phyloP scores from a whole-genome alignment of 768 basidiomycete genomes.

The Macrolepiota albuminosa region DNA sequence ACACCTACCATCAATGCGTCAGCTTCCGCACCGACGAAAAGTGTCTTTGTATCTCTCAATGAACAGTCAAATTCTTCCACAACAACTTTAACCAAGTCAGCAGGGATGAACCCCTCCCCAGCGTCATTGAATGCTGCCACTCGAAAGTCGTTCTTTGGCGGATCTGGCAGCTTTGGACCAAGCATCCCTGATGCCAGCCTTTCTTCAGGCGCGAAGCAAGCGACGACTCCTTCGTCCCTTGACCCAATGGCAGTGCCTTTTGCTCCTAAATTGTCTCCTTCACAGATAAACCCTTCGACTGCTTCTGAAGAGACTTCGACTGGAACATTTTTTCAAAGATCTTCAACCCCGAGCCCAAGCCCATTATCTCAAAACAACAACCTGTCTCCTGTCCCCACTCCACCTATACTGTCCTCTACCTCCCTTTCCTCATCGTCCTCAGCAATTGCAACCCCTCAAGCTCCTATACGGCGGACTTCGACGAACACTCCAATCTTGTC shows the following conservation, averaged over 20 bases:
- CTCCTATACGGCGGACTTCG: conserved; percentile 15
- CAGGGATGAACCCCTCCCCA: conserved; percentile 10
- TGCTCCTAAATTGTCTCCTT: conserved; percentile 9
- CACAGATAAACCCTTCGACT: conserved; percentile 4
- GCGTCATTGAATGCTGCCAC: background rate
- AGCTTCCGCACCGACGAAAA: background rate
- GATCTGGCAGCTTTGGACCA: background rate
- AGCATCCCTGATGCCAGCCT: background rate
- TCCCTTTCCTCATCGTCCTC: conserved; percentile 3
- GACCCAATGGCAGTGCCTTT: conserved; percentile 23
- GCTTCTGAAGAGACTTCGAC: background rate
- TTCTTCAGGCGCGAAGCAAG: background rate
- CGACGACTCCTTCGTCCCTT: background rate
- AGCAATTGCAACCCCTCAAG: conserved; percentile 2
- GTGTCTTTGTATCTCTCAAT: background rate
- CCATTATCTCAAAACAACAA: conserved; percentile 6
- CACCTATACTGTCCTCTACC: conserved; percentile 9
- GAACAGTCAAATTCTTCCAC: background rate
- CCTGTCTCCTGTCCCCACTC: conserved; percentile 12
- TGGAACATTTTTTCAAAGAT: conserved; percentile 4
- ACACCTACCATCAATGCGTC: background rate
- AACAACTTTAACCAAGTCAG: background rate
- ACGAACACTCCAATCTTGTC: conserved; percentile 17
- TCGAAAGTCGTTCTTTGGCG: background rate
- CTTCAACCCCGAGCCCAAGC: conserved; percentile 15